Evolutionary conservation across 257 asterid genomes (phyloP), one percentile per base, ranked within the genome.

Genomic region (Sherardia arvensis): DNA sequence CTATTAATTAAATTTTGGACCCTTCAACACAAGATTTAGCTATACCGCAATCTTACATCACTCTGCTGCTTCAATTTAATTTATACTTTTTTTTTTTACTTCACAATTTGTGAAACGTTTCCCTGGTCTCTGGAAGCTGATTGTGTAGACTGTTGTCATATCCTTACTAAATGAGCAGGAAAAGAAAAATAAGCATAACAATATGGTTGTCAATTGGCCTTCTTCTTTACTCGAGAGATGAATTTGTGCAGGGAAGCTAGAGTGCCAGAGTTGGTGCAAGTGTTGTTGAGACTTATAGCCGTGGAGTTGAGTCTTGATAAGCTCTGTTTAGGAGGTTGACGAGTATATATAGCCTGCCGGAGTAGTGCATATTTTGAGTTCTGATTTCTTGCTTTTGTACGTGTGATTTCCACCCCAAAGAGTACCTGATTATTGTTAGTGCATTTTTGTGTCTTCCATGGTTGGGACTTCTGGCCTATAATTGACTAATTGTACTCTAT

Each of bases 251-350:
- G 99, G 85, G 96, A 86, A 75, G 69, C 85, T 25, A 80, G 83
- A 73, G 84, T 92, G 45, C 81, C 96, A 76, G 96, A 82, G 73
- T 79, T 83, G 71, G 95, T 92, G 61, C 97, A 80, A 81, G 90
- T 76, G 40, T 77, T 87, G 62, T 91, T 89, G 49, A 85, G 83
- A 77, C 87, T 85, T 53, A 65, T 87, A 63, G 72, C 89, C 48
- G 72, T 70, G 49, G 97, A 87, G 38, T 34, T 92, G 77, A 97
- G 99, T 22, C 73, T 92, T 74, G 80, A 77, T 59, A 86, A 74
- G 74, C 86, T 76, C 61, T 78, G 60, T 54, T 59, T 66, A 56
- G 78, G 69, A 20, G 62, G 74, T 68, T 84, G 70, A 71, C 62
- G 22, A 5, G 45, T 34, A 18, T 23, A 62, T 45, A 22, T n/a